These are phyloP conservation scores for Neodidymelliopsis sp. DNA, from an alignment of 2,329 filamentous ascomycete genomes.

Conservation along the genomic window DNA sequence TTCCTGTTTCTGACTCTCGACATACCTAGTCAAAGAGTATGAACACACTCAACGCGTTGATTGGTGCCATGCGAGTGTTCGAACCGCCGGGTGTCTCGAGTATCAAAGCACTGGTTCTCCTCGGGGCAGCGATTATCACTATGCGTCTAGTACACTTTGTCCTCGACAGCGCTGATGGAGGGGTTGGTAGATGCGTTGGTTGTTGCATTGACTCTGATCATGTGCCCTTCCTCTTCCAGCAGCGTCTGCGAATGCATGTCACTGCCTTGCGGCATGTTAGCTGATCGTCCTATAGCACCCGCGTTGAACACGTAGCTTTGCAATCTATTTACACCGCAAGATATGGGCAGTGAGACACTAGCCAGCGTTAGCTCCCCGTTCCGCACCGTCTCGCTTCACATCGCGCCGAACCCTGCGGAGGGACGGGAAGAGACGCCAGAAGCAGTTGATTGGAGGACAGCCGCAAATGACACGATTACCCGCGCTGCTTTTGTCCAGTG, in stretches of 20 bases:
- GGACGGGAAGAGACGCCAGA: slow-evolving; percentile 13
- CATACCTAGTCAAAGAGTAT: neutral
- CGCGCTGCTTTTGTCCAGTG: slow-evolving; percentile 14
- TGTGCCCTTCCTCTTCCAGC: slow-evolving; percentile 9
- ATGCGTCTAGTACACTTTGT: neutral
- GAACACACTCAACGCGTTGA: too few species aligned
- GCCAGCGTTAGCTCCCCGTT: slow-evolving; percentile 10
- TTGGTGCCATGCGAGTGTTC: too few species aligned
- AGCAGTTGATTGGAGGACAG: slow-evolving; percentile 24
- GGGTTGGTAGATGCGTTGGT: slow-evolving; percentile 10
- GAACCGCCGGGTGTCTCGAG: too few species aligned
- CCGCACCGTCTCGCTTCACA: slow-evolving; percentile 21
- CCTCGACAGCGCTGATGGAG: slow-evolving; percentile 2
- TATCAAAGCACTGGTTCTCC: too few species aligned
- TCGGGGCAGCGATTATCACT: slow-evolving; percentile 3
- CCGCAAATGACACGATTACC: slow-evolving; percentile 22
- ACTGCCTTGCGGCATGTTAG: slow-evolving; percentile 9
- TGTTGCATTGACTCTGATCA: neutral
- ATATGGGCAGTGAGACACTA: slow-evolving; percentile 16
- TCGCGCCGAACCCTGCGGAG: slow-evolving; percentile 16
- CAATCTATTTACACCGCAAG: slow-evolving; percentile 21
- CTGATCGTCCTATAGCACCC: slow-evolving; percentile 8
- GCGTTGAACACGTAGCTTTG: slow-evolving; percentile 10
- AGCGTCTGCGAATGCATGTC: slow-evolving; percentile 12
- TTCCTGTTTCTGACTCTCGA: neutral